These are phyloP conservation scores for Phytophthora pseudosyringae DNA, from an alignment of 352 stramenopile species.

Conservation along the genomic window DNA sequence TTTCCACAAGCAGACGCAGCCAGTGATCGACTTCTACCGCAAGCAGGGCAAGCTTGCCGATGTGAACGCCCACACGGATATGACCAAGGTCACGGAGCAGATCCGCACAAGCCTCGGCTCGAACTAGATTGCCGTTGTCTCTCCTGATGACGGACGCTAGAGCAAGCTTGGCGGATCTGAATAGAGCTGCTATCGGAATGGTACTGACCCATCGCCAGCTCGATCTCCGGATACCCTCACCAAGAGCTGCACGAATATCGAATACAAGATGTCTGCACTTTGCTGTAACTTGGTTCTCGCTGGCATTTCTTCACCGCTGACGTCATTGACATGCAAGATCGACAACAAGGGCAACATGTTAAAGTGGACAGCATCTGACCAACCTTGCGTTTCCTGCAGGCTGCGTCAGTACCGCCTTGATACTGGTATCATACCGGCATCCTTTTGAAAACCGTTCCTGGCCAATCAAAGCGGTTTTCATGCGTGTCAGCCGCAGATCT, in stretches of 20 bases:
- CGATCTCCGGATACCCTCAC: conserved; percentile 5
- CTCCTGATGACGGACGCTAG: conserved; percentile 15
- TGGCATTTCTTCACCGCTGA: conserved; percentile 5
- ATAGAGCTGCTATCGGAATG: conserved; percentile 7
- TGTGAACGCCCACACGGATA: conserved; percentile 93
- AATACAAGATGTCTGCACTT: conserved; percentile 26
- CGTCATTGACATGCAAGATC: conserved; percentile 1
- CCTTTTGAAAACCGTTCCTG: conserved; percentile 5
- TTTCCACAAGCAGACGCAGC: conserved; percentile 98
- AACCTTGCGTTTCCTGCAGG: conserved; percentile 8
- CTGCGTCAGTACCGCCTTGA: conserved; percentile 6
- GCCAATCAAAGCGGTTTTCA: conserved; percentile 20
- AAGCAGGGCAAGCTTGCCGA: conserved; percentile 84
- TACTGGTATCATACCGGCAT: conserved; percentile 11
- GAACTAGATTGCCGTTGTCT: conserved; percentile 58
- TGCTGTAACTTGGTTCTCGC: conserved; percentile 5
- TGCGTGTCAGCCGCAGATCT: conserved; percentile 24
- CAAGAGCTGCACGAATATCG: conserved; percentile 35
- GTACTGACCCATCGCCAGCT: not conserved
- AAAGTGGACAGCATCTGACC: not conserved
- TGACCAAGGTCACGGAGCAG: conserved; percentile 83
- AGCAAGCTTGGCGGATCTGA: conserved; percentile 13
- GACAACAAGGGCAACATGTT: conserved; percentile 1
- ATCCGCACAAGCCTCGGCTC: conserved; percentile 77
- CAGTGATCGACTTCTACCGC: conserved; percentile 94